Percentiles rank a stretch among this genome's conserved stretches.
phyloP scores from a whole-genome alignment of 805 yeast species.

The Lipomyces anomalus region DNA sequence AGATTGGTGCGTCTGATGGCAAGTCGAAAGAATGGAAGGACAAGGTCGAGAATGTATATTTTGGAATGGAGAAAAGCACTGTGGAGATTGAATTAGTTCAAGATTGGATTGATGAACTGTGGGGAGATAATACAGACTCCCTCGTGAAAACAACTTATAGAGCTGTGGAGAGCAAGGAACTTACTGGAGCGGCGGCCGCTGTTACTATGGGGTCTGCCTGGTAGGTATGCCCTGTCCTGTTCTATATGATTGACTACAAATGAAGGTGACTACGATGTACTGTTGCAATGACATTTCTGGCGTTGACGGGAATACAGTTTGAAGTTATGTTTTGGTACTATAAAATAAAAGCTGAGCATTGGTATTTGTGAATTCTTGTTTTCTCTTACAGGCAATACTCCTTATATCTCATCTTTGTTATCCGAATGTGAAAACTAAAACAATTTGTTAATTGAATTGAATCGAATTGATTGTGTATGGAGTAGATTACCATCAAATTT shows the following conservation, averaged over 20 bases:
- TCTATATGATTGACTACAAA: not conserved
- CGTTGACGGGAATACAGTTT: no score
- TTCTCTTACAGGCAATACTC: no score
- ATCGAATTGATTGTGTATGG: no score
- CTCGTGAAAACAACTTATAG: not conserved
- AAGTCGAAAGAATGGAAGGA: constrained; percentile 31
- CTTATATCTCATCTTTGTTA: no score
- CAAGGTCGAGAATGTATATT: constrained; percentile 31
- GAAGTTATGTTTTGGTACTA: no score
- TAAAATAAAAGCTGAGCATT: no score
- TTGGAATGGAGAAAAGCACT: constrained; percentile 28
- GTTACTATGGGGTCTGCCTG: not conserved
- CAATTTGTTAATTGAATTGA: no score
- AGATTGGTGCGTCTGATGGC: constrained; percentile 45
- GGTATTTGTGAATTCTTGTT: no score
- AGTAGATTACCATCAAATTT: no score
- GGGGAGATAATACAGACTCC: constrained; percentile 19
- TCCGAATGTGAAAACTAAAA: no score
- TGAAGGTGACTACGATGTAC: no score
- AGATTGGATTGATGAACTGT: not conserved
- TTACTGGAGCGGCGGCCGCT: not conserved
- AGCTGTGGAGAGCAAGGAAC: not conserved
- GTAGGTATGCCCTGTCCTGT: not conserved
- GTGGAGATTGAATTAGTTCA: not conserved
- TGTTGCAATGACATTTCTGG: no score